Conservation (phyloP, 441 rosid genomes). For the Gossypium lobatum region DNA sequence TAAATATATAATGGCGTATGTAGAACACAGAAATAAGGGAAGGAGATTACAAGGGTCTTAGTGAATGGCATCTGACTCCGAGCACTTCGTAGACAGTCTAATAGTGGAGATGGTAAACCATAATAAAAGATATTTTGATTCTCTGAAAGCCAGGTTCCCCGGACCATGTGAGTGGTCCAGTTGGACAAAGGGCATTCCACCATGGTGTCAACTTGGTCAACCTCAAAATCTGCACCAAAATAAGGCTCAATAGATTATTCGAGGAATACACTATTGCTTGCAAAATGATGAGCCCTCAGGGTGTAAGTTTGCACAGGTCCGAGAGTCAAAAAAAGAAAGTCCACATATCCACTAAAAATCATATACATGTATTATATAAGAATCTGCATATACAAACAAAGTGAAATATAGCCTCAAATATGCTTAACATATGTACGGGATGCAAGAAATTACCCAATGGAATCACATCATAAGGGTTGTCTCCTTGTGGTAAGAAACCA, state of each 20-base stretch:
- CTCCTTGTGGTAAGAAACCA: conserved; percentile 74
- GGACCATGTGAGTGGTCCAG: conserved; percentile 76
- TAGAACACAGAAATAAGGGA: conserved; percentile 13
- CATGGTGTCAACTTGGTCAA: conserved; percentile 29
- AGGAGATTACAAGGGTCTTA: conserved; percentile 38
- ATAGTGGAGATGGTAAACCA: conserved; percentile 75
- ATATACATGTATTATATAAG: not conserved
- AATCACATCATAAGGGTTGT: conserved; percentile 75
- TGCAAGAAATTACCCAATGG: conserved; percentile 55
- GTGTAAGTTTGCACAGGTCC: not conserved
- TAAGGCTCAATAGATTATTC: conserved; percentile 12
- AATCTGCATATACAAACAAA: not conserved
- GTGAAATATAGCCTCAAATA: not conserved
- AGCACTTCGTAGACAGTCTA: conserved; percentile 59
- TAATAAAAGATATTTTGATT: conserved; percentile 63
- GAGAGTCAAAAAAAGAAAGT: not conserved
- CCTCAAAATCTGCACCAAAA: conserved; percentile 60
- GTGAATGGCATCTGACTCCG: conserved; percentile 19
- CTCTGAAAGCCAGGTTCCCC: conserved; percentile 85
- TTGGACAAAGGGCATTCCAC: conserved; percentile 32
- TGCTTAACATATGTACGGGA: not conserved
- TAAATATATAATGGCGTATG: not conserved
- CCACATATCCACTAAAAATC: not conserved
- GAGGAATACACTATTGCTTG: not conserved
- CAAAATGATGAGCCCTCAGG: not conserved